Percentiles rank a stretch among this genome's conserved stretches.
Evolutionary conservation across 129 eudicot genomes (phyloP).

Genomic region (Arctium lappa): DNA sequence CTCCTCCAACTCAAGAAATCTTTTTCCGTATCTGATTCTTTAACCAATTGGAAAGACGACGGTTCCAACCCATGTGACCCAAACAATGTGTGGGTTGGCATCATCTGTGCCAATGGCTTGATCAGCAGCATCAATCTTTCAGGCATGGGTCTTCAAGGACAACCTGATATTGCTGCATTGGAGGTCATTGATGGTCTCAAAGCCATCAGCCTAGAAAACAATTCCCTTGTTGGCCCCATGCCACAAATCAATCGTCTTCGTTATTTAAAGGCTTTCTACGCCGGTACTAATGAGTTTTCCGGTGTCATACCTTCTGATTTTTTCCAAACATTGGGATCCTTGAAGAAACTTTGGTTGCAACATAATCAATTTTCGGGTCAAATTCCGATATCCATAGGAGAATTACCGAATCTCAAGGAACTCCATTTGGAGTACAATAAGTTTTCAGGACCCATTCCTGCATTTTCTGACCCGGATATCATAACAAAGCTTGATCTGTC

Average conservation of each 20-base stretch:
- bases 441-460: constrained; percentile 60
- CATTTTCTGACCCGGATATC: constrained; percentile 30
- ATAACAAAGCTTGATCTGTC: constrained; percentile 45
- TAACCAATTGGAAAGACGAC: constrained; percentile 43
- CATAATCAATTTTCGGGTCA: constrained; percentile 56
- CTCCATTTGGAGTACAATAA: constrained; percentile 48
- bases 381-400: constrained; percentile 49
- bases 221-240: constrained; percentile 57
- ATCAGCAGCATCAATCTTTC: constrained; percentile 40
- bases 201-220: constrained; percentile 48
- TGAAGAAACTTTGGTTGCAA: constrained; percentile 61
- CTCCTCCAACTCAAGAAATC: constrained; percentile 56
- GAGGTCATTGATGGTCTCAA: constrained; percentile 27
- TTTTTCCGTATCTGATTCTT: constrained; percentile 26
- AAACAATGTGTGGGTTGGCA: constrained; percentile 49
- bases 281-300: constrained; percentile 44
- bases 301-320: constrained; percentile 59
- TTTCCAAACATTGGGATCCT: constrained; percentile 43
- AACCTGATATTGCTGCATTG: constrained; percentile 33
- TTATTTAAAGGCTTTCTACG: constrained; percentile 45
- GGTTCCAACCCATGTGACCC: constrained; percentile 50
- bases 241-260: constrained; percentile 59
- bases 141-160: constrained; percentile 48
- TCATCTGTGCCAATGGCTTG: constrained; percentile 34
- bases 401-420: constrained; percentile 39